Conservation (phyloP, 1,284 basidiomycete genomes). For the Ceratobasidium sp. region DNA sequence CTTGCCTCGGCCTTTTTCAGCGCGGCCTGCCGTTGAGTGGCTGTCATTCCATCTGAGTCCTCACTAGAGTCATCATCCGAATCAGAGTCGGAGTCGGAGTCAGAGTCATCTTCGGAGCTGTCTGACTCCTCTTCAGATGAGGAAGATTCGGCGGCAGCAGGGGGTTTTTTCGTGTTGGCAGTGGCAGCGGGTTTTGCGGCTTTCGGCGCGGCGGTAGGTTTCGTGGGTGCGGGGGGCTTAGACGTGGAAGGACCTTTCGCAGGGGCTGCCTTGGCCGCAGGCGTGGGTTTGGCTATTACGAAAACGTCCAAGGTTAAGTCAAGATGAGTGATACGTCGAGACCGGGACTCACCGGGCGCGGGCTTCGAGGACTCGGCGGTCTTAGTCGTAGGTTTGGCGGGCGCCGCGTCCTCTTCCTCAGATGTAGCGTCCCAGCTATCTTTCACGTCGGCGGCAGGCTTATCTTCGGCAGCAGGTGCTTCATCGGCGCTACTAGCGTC, state of each 20-base stretch:
- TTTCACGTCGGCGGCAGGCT: constrained; percentile 52
- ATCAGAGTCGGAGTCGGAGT: constrained; percentile 63
- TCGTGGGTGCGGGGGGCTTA: constrained; percentile 46
- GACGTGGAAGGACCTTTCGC: too few species aligned
- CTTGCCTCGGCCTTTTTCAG: constrained; percentile 88
- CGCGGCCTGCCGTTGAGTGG: constrained; percentile 75
- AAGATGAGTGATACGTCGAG: background rate
- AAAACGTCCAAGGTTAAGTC: background rate
- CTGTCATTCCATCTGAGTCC: constrained; percentile 72
- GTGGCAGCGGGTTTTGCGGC: constrained; percentile 49
- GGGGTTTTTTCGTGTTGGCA: constrained; percentile 57
- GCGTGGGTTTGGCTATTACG: background rate
- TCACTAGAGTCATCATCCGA: constrained; percentile 64
- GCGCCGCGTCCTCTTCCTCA: constrained; percentile 57
- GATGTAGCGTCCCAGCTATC: constrained; percentile 68
- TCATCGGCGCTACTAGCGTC: constrained; percentile 82
- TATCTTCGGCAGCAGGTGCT: constrained; percentile 52
- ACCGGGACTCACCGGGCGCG: constrained; percentile 2
- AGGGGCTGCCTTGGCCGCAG: constrained; percentile 8
- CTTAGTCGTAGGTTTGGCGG: constrained; percentile 21
- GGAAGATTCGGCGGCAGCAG: constrained; percentile 57
- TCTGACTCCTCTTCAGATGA: constrained; percentile 56
- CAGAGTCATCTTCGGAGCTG: constrained; percentile 59
- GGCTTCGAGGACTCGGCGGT: constrained; percentile 6
- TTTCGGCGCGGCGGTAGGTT: constrained; percentile 36